Evolutionary conservation across 768 basidiomycete genomes (phyloP).

Genomic region (Boletus rubropictus): DNA sequence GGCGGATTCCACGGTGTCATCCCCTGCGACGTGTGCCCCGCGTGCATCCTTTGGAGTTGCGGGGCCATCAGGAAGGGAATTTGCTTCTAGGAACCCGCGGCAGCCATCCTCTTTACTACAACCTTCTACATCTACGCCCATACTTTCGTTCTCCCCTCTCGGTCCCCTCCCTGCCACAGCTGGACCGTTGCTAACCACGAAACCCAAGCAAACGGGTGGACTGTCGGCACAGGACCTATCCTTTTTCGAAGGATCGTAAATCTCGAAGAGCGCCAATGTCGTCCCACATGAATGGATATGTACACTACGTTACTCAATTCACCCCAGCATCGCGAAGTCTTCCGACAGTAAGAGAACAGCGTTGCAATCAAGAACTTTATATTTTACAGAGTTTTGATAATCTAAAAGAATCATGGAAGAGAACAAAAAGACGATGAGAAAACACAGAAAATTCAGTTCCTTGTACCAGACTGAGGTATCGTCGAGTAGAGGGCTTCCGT

Average conservation of each 20-base stretch:
- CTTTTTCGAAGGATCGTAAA: constrained; percentile 75
- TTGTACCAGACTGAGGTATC: constrained; percentile 6
- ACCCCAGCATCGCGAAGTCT: not conserved
- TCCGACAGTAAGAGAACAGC: not conserved
- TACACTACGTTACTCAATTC: not conserved
- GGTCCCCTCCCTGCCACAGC: constrained; percentile 8
- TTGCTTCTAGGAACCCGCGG: constrained; percentile 4
- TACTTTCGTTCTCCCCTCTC: constrained; percentile 15
- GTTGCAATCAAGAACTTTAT: not conserved
- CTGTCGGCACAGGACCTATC: constrained; percentile 80
- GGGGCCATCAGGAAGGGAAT: constrained; percentile 1
- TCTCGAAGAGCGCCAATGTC: not conserved
- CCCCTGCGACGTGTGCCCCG: not conserved
- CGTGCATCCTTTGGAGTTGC: constrained; percentile 3
- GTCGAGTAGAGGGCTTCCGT: not conserved
- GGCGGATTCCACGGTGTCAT: not conserved
- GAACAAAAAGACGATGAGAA: not conserved
- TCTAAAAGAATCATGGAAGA: not conserved
- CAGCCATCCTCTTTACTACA: constrained; percentile 17
- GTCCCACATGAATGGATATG: not conserved
- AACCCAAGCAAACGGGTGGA: constrained; percentile 40
- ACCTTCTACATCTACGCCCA: constrained; percentile 14
- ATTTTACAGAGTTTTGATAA: not conserved
- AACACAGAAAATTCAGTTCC: not conserved
- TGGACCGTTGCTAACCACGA: constrained; percentile 6